These are phyloP conservation scores for Bathelium albidoporum DNA, from an alignment of 495 filamentous ascomycete species.

Conservation along the genomic window DNA sequence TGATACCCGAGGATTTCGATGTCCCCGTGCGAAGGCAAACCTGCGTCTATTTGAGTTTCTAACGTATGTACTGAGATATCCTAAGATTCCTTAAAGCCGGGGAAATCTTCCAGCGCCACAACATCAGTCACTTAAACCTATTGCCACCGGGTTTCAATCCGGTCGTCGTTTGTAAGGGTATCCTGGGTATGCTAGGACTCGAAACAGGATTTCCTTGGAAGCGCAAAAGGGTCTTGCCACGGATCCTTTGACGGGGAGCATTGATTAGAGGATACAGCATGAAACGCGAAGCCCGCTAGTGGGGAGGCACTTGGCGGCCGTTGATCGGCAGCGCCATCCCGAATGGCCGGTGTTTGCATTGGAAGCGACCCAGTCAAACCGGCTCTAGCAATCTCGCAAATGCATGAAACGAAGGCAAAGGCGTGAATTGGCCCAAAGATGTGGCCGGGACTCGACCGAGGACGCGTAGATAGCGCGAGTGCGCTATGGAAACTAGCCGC, in stretches of 20 bases:
- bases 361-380: not conserved
- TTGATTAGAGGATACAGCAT: not conserved
- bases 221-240: not conserved
- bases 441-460: not conserved
- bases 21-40: not conserved
- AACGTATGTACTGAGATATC: too few relatives aligned
- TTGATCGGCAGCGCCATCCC: not conserved
- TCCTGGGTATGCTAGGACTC: not conserved
- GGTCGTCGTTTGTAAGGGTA: not conserved
- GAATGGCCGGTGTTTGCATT: not conserved
- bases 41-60: not conserved
- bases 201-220: not conserved
- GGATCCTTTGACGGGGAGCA: not conserved
- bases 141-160: too few relatives aligned
- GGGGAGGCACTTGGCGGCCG: not conserved
- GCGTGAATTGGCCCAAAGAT: not conserved
- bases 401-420: not conserved
- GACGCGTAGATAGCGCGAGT: not conserved
- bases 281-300: not conserved
- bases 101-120: too few relatives aligned
- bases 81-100: too few relatives aligned
- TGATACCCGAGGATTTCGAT: not conserved
- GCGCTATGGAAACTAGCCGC: not conserved
- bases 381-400: not conserved
- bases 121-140: too few relatives aligned